phyloP scores from a whole-genome alignment of 352 stramenopile species.

The Pythium sukuiense region DNA sequence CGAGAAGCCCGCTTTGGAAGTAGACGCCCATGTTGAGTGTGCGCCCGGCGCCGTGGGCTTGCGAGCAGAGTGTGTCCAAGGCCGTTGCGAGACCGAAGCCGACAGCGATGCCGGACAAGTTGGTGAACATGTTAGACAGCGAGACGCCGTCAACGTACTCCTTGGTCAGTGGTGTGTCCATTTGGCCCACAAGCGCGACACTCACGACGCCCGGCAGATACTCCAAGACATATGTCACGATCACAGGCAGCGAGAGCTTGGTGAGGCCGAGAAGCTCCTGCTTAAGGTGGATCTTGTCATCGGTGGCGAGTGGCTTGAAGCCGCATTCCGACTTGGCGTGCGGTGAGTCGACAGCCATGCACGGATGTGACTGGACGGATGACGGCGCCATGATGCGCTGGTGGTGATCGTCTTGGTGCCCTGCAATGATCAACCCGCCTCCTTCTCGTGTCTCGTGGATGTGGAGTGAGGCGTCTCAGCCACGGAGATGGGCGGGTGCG shows the following conservation, averaged over 20 bases:
- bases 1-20: slow-evolving; percentile 62
- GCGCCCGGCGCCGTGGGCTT: slow-evolving; percentile 62
- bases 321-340: slow-evolving; percentile 3
- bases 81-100: slow-evolving; percentile 52
- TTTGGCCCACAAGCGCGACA: slow-evolving; percentile 62
- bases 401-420: too few relatives aligned
- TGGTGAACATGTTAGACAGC: slow-evolving; percentile 66
- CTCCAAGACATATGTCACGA: slow-evolving; percentile 42
- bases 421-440: too few relatives aligned
- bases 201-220: slow-evolving; percentile 53
- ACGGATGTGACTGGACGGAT: background rate
- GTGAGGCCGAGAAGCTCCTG: slow-evolving; percentile 10
- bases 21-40: slow-evolving; percentile 75
- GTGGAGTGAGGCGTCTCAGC: background rate
- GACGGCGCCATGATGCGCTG: background rate
- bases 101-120: slow-evolving; percentile 64
- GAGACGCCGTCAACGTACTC: slow-evolving; percentile 58
- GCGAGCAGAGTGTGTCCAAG: slow-evolving; percentile 55
- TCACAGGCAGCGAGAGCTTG: slow-evolving; percentile 15
- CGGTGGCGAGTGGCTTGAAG: background rate
- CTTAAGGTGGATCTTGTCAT: background rate
- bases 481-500: background rate
- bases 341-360: background rate
- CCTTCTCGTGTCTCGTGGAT: too few relatives aligned
- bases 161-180: slow-evolving; percentile 53